Evolutionary conservation across 2,329 filamentous ascomycete species (phyloP), one percentile per base, ranked within the genome.

Genomic region (Exophiala phaeomuriformis): DNA sequence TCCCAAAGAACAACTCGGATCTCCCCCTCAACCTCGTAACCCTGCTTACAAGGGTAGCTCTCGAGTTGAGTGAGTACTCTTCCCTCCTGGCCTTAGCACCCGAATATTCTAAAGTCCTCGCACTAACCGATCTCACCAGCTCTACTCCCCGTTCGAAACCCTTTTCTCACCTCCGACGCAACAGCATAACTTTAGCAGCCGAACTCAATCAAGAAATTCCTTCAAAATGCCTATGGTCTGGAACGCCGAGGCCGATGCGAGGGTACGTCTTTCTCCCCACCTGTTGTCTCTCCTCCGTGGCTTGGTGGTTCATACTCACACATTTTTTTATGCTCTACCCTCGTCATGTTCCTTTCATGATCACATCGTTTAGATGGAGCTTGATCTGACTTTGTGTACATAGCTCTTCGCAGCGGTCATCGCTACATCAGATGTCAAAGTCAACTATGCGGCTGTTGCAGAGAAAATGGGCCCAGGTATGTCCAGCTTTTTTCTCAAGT

Each of bases 141-240:
- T 19, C 19, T 19, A 19, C 19, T 19, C 19, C 19, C 19, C 19
- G 19, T 19, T 19, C 19, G 19, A 19, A 19, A 19, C 19, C 19
- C 19, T 19, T 19, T 19, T 19, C 19, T 19, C 19, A 19, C 19
- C 19, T 19, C 19, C 19, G 19, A 19, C 19, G 19, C 19, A 19
- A 19, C 19, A 19, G 19, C 19, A 19, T 19, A 19, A 1, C 19
- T 19, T 19, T 19, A 19, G 19, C 19, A 19, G 19, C 19, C 19
- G 19, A 19, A 19, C 19, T 19, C 19, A 19, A 19, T 19, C 19
- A 19, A 19, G 19, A 19, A 19, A n/a, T 40, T 33, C 44, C 40
- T 4, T 42, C 39, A 59, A 51, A 12, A 62, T 57, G 58, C 60
- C 55, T 6, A 59, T 56, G 48, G 43, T 12, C 7, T 59, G 58